Percentiles rank a stretch among this genome's conserved stretches.
Evolutionary conservation across 2,329 filamentous ascomycete species (phyloP).

Genomic region (Domatiomyces catenatus): DNA sequence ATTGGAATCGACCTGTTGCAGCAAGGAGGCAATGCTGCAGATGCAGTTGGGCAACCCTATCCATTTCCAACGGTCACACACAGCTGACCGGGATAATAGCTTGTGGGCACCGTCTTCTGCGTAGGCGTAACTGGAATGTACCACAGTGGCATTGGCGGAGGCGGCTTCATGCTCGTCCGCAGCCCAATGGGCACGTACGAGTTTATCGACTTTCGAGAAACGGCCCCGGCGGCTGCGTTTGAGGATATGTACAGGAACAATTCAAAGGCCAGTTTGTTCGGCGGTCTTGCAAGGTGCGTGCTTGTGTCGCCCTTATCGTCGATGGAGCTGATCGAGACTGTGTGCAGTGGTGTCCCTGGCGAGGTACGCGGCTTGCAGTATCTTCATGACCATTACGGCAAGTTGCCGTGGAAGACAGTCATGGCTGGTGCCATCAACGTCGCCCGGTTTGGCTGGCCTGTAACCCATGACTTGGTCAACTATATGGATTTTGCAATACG

Average conservation of each 20-base stretch:
- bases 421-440: slow-evolving; percentile 59
- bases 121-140: slow-evolving; percentile 63
- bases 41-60: slow-evolving; percentile 38
- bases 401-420: slow-evolving; percentile 54
- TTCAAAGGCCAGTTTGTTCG: slow-evolving; percentile 47
- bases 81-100: slow-evolving; percentile 20
- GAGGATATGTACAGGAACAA: slow-evolving; percentile 76
- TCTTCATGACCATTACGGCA: slow-evolving; percentile 49
- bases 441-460: slow-evolving; percentile 57
- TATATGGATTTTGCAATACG: slow-evolving; percentile 50
- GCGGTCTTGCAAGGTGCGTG: slow-evolving; percentile 50
- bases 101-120: slow-evolving; percentile 60
- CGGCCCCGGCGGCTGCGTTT: slow-evolving; percentile 64
- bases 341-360: slow-evolving; percentile 37
- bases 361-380: slow-evolving; percentile 62
- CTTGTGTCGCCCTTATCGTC: background rate
- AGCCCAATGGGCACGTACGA: slow-evolving; percentile 61
- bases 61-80: no score
- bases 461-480: slow-evolving; percentile 57
- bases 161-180: slow-evolving; percentile 76
- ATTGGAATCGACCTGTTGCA: slow-evolving; percentile 52
- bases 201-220: slow-evolving; percentile 78
- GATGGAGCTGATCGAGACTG: slow-evolving; percentile 3
- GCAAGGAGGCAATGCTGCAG: slow-evolving; percentile 55
- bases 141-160: slow-evolving; percentile 69